These are phyloP conservation scores for Nasturtium officinale DNA, from an alignment of 345 rosid genomes.

Conservation along the genomic window DNA sequence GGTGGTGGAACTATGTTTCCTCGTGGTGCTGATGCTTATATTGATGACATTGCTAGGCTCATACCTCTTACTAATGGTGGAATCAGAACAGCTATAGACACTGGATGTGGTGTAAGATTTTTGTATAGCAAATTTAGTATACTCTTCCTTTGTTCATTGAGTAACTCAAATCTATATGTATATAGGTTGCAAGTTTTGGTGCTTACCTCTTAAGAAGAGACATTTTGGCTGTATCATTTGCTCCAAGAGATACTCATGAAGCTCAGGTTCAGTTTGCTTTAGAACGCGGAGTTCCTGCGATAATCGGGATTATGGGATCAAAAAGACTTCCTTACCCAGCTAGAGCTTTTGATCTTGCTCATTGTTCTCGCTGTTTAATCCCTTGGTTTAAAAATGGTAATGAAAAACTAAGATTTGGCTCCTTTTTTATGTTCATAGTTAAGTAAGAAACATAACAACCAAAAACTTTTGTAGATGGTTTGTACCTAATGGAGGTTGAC, in stretches of 20 bases:
- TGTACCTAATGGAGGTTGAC: slow-evolving; percentile 87
- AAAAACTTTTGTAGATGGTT: slow-evolving; percentile 57
- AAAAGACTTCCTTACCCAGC: slow-evolving; percentile 92
- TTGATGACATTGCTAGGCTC: slow-evolving; percentile 74
- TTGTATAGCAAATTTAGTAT: not conserved
- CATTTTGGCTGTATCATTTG: slow-evolving; percentile 80
- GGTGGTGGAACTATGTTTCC: slow-evolving; percentile 99
- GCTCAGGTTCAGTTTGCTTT: slow-evolving; percentile 96
- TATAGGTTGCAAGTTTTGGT: slow-evolving; percentile 95
- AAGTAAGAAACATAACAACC: slow-evolving; percentile 25
- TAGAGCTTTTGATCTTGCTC: slow-evolving; percentile 96
- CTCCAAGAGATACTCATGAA: slow-evolving; percentile 97
- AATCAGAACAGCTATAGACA: slow-evolving; percentile 88
- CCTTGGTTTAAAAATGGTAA: slow-evolving; percentile 79
- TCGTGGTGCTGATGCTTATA: slow-evolving; percentile 93
- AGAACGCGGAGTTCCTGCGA: slow-evolving; percentile 97
- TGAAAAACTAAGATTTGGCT: not conserved
- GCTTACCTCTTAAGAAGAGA: slow-evolving; percentile 88
- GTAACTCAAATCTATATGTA: not conserved
- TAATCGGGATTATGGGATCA: slow-evolving; percentile 85
- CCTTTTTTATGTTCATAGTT: not conserved
- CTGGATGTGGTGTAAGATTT: slow-evolving; percentile 92
- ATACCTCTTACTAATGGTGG: slow-evolving; percentile 76
- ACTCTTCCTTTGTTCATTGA: not conserved
- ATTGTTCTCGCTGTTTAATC: slow-evolving; percentile 95